Conservation (phyloP, 179 eudicot species). For the Kewa caespitosa region DNA sequence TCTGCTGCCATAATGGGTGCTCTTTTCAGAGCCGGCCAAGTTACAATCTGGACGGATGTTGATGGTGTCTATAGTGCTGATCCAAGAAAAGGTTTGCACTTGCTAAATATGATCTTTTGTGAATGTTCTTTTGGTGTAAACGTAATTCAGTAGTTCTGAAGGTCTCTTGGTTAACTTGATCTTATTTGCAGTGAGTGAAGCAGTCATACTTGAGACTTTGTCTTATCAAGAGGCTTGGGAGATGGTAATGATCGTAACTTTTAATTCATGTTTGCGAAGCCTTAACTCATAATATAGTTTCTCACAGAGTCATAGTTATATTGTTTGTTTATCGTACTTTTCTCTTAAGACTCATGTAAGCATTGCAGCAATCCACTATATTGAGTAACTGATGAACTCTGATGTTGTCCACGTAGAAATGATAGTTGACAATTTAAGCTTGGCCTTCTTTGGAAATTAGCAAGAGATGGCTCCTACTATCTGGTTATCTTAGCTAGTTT, state of each 20-base stretch:
- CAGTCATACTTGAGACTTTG: conserved; percentile 76
- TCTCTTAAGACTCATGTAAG: neutral
- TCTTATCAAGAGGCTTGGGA: conserved; percentile 99
- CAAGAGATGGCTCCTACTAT: too few relatives aligned
- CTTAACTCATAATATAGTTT: neutral
- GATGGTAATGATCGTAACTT: conserved; percentile 49
- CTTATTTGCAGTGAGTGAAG: conserved; percentile 81
- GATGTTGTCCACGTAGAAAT: neutral
- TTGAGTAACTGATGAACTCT: neutral
- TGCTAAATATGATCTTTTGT: neutral
- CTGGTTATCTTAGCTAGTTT: too few relatives aligned
- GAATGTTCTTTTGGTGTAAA: neutral
- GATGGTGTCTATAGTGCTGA: conserved; percentile 98
- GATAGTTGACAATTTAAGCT: neutral
- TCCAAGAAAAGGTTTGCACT: conserved; percentile 87
- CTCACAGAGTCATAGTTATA: neutral
- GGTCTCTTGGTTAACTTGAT: neutral
- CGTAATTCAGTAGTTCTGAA: neutral
- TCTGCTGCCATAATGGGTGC: conserved; percentile 99
- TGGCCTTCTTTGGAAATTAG: too few relatives aligned
- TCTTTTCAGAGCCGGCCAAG: conserved; percentile 81
- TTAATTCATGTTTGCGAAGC: neutral
- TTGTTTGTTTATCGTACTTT: neutral
- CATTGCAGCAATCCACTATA: neutral
- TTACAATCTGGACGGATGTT: conserved; percentile 99